phyloP scores from a whole-genome alignment of 106 monocot species.

The Triglochin maritima region DNA sequence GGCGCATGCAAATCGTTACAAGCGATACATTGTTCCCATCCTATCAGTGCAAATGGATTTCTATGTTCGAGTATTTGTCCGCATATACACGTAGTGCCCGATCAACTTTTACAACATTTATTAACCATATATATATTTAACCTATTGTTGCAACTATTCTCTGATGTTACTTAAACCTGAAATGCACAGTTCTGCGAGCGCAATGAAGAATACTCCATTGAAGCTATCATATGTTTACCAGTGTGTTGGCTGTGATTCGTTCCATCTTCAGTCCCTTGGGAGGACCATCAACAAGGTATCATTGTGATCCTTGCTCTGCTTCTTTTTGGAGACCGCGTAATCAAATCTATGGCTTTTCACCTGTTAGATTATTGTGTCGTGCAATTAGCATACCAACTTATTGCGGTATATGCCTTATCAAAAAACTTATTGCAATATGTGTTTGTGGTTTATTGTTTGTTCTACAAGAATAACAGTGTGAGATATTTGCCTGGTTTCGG shows the following conservation, averaged over 20 bases:
- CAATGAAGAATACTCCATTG: constrained; percentile 75
- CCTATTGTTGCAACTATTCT: no score
- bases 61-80: constrained; percentile 94
- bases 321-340: not conserved
- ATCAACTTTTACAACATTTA: not conserved
- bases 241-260: constrained; percentile 93
- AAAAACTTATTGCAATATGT: not conserved
- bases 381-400: no score
- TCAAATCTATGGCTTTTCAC: not conserved
- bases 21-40: constrained; percentile 85
- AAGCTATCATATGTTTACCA: constrained; percentile 89
- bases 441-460: not conserved
- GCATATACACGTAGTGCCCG: constrained; percentile 60
- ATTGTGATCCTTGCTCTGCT: constrained; percentile 3
- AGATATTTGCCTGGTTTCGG: constrained; percentile 68
- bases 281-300: constrained; percentile 70
- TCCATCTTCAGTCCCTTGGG: constrained; percentile 83
- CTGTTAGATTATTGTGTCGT: no score
- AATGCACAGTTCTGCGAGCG: constrained; percentile 59
- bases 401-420: no score
- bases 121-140: not conserved
- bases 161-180: not conserved
- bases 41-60: constrained; percentile 97
- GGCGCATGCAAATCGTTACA: constrained; percentile 98
- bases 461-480: constrained; percentile 58